These are phyloP conservation scores for Colletotrichum lindemuthianum DNA, from an alignment of 2,329 filamentous ascomycete species.

Conservation along the genomic window DNA sequence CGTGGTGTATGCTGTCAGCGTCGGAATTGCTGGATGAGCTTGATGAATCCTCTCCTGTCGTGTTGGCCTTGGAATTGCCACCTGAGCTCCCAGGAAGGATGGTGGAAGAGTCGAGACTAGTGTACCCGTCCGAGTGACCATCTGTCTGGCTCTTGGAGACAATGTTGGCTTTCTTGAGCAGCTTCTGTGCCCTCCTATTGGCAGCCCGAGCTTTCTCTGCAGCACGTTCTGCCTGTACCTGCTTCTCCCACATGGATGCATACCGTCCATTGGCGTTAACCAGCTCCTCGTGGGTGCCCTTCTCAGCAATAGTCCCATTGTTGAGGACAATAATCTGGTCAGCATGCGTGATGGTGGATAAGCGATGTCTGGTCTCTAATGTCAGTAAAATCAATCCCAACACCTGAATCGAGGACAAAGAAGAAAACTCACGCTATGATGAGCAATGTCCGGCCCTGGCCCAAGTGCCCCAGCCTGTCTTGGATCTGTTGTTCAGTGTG, in stretches of 20 bases:
- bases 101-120: constrained; percentile 56
- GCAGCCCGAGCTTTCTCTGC: constrained; percentile 65
- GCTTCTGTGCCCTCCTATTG: constrained; percentile 53
- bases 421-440: constrained; percentile 81
- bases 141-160: constrained; percentile 50
- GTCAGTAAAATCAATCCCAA: constrained; percentile 39
- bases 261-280: constrained; percentile 78
- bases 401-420: constrained; percentile 36
- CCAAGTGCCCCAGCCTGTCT: constrained; percentile 82
- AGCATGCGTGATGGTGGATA: constrained; percentile 86
- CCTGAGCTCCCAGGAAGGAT: constrained; percentile 50
- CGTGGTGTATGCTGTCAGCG: constrained; percentile 46
- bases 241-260: constrained; percentile 88
- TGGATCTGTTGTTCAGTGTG: constrained; percentile 96
- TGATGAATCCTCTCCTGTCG: constrained; percentile 44
- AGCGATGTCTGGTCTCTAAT: constrained; percentile 68
- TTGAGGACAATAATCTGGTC: constrained; percentile 86
- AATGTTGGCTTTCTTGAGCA: constrained; percentile 62
- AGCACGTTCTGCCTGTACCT: constrained; percentile 80
- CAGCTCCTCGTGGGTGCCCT: constrained; percentile 82
- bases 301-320: constrained; percentile 79
- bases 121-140: constrained; percentile 57
- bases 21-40: constrained; percentile 47
- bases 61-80: constrained; percentile 43
- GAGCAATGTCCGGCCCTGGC: constrained; percentile 87